Evolutionary conservation across 1,139 yeast genomes (phyloP), one percentile per base, ranked within the genome.

Genomic region (Hansenula sp.): DNA sequence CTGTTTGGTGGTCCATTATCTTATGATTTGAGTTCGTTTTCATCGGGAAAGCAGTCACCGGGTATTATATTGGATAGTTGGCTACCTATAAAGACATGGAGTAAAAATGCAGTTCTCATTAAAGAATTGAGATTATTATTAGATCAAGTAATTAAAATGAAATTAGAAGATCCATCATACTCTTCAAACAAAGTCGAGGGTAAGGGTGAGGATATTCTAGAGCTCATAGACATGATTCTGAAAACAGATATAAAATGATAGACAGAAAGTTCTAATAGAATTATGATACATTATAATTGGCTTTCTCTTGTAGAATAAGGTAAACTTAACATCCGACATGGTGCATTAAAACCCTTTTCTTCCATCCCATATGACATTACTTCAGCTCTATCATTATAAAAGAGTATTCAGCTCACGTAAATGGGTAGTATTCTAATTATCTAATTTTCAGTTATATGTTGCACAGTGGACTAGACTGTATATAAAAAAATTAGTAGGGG

Each of bases 21-120:
- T 22, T 89, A 87, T 52, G 96, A 90, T 52, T 62, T 87, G 30
- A 62, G 65, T 8, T 55, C 62, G 5, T 55, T 63, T 34, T 44
- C 68, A 2, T 55, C 62, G 2, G 64, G 68, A 1, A 59, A 56
- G 27, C 65, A 72, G 11, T 75, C 82, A 0, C 83, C 86, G 0
- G 88, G 89, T 37, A 69, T 82, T 42, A 73, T 82, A 22, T 57
- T 89, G 43, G 95, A 85, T 54, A 71, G 74, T 37, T 85, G 96
- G 96, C 62, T 85, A 26, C 89, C 95, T 9, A 68, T 92, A 28
- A 69, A 86, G 49, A 86, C 96, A 3, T 89, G 97, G 97, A 86
- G 96, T 49, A 84, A 94, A 52, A 88, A 90, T 55, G 97, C 94
- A 1, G 95, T 92, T 5, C 66, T 90, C 39, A 73, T 89, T 30